Evolutionary conservation across 805 yeast genomes (phyloP), one percentile per base, ranked within the genome.

Genomic region (Sungouiella thailandica): DNA sequence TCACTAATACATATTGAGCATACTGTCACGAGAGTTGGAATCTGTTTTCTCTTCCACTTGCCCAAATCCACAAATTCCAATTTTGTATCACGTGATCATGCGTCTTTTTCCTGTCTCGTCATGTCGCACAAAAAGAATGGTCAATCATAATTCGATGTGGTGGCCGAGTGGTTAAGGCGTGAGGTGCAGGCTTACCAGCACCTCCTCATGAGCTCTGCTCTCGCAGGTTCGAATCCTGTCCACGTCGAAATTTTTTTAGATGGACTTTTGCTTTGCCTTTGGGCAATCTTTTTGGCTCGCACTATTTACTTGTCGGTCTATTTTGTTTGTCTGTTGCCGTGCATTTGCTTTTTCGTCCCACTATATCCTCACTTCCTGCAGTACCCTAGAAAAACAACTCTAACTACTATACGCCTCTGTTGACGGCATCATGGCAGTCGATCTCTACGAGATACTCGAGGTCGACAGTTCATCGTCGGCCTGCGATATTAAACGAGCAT

Each of bases 401-500:
- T 23, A 23, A n/a, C n/a, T n/a, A n/a, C n/a, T n/a, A n/a, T n/a
- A n/a, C n/a, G n/a, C n/a, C n/a, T n/a, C n/a, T n/a, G n/a, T n/a
- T n/a, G 7, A 11, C 7, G 22, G 17, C 32, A 14, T 4, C 31
- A 43, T 41, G 46, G 35, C 32, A n/a, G 28, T 37, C 18, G 57
- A 58, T 39, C 58, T 70, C 32, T 88, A 87, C 59, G 86, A 74
- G 29, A 62, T 84, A 3, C 68, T 88, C 15, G 95, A 86, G 24
- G 76, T 88, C 4, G 75, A 73, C 5, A 54, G 68, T 2, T 67
- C 73, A 13, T 95, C 96, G 0, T 60, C 86, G 1, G 59, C 74
- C 20, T 62, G 60, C 1, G 96, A 89, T 43, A 85, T 90, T 53
- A 81, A 81, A 48, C 79, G 75, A 56, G 95, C 96, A 0, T 90